A percentile compares a stretch with the other conserved stretches of the same genome.
Conservation (phyloP, 169 alveolate genomes). For the Perkinsus olseni region DNA sequence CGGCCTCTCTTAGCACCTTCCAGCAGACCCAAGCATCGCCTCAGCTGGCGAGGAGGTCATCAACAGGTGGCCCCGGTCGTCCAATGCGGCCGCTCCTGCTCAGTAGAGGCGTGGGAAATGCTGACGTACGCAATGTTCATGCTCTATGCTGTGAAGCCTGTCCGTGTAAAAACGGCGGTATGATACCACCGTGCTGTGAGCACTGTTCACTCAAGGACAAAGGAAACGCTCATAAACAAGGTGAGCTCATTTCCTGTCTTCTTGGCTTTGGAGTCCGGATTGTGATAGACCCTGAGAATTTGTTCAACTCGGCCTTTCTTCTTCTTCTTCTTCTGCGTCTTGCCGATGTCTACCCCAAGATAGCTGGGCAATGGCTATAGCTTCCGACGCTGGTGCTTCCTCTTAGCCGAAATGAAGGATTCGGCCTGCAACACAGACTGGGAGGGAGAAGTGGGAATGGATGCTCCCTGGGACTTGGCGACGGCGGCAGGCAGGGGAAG, state of each 20-base stretch:
- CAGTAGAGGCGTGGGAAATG: neutral
- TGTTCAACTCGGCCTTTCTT: too few species aligned
- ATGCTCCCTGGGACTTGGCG: neutral
- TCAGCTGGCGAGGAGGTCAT: neutral
- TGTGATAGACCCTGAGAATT: too few species aligned
- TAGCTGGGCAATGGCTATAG: too few species aligned
- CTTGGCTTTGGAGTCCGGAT: too few species aligned
- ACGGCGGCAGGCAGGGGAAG: neutral
- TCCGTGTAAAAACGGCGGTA: neutral
- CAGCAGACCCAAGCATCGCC: neutral
- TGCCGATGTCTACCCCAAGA: too few species aligned
- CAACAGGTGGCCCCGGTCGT: neutral
- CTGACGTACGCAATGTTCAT: neutral
- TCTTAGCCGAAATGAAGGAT: neutral
- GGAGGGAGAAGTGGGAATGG: neutral
- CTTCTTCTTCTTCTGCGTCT: too few species aligned
- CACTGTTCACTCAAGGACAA: neutral
- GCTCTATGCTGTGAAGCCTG: neutral
- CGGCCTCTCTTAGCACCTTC: neutral
- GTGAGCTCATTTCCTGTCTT: too few species aligned
- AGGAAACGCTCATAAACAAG: too few species aligned
- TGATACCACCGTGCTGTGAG: neutral
- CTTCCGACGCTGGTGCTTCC: neutral
- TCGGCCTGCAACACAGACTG: neutral
- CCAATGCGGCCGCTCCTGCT: neutral